Evolutionary conservation across 1,139 yeast genomes (phyloP), one percentile per base, ranked within the genome.

Genomic region (Saccharomyces hybrid): DNA sequence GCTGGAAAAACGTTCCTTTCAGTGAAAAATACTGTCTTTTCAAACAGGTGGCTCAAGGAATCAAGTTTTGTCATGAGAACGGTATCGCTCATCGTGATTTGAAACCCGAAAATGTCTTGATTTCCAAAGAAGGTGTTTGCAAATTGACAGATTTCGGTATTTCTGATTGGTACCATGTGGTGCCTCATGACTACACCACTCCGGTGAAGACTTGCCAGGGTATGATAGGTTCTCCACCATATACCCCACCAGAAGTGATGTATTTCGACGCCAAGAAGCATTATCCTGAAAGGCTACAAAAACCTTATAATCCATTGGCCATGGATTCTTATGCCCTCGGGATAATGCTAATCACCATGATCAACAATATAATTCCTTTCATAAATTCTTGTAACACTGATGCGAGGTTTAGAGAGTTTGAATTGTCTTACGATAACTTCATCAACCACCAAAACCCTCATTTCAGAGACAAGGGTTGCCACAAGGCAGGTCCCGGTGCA

Each of bases 41-140:
- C 59, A 73, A 74, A 56, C 80, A 79, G 54, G 68, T 80, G 29
- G 73, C 75, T 1, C 74, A 67, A 26, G 86, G 84, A 38, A 81
- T 93, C 47, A 77, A 78, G 46, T 88, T 88, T 64, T 76, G 91
- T 60, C 98, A 91, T 69, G 75, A 78, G 5, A 82, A 85, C 60
- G 88, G 89, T 51, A 82, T 91, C 54, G 95, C 90, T 11, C 99
- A 93, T 70, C 79, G 98, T 56, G 99, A 93, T 71, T 76, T 93
- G 60, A 93, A 93, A 70, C 97, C 98, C 0, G 99, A 93, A 67
- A 93, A 93, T 64, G 82, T 93, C 52, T 73, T 93, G 55, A 76
- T 91, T 57, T 66, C 71, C 14, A 69, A 65, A 16, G 65, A 66
- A 74, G 93, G 93, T 1, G 65, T 83, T 29, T 82, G 84, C 49